phyloP scores from a whole-genome alignment of 2,329 filamentous ascomycete genomes.

The Sporothrix brunneoviolacea region DNA sequence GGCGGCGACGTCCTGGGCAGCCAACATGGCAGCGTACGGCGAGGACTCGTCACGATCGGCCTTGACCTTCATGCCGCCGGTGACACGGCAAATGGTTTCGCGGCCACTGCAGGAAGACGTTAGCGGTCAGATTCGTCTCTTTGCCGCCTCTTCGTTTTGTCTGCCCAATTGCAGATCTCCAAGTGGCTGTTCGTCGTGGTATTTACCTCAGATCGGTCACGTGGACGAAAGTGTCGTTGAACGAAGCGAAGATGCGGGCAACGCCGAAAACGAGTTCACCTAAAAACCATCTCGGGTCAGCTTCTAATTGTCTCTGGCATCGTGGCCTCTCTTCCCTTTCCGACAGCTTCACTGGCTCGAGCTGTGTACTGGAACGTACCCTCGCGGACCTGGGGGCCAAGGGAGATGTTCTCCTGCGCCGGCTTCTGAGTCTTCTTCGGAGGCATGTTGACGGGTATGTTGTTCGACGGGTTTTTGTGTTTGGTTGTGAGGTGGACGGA shows the following conservation, averaged over 20 bases:
- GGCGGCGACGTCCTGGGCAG: conserved; percentile 92
- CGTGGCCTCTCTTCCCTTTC: too few relatives aligned
- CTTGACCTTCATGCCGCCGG: conserved; percentile 99
- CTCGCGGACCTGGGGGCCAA: conserved; percentile 94
- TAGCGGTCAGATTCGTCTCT: neutral
- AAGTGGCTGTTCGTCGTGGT: too few relatives aligned
- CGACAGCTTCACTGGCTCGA: too few relatives aligned
- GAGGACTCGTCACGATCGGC: conserved; percentile 99
- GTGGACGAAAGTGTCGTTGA: conserved; percentile 94
- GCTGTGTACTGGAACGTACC: conserved; percentile 48
- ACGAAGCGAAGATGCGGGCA: conserved; percentile 94
- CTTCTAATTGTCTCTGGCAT: neutral
- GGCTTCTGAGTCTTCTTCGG: conserved; percentile 84
- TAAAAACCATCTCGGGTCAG: conserved; percentile 29
- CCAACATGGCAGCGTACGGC: conserved; percentile 99
- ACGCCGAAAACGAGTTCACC: conserved; percentile 97
- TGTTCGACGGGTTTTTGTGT: conserved; percentile 20
- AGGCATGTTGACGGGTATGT: conserved; percentile 64
- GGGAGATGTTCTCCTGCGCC: conserved; percentile 94
- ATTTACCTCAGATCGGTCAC: conserved; percentile 94
- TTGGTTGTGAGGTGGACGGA: conserved; percentile 3
- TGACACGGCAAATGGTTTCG: conserved; percentile 99
- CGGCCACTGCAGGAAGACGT: conserved; percentile 69
- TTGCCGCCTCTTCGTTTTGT: conserved; percentile 13
- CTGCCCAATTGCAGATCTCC: too few relatives aligned